phyloP scores from a whole-genome alignment of 352 stramenopile species.

The Pythium insidiosum region DNA sequence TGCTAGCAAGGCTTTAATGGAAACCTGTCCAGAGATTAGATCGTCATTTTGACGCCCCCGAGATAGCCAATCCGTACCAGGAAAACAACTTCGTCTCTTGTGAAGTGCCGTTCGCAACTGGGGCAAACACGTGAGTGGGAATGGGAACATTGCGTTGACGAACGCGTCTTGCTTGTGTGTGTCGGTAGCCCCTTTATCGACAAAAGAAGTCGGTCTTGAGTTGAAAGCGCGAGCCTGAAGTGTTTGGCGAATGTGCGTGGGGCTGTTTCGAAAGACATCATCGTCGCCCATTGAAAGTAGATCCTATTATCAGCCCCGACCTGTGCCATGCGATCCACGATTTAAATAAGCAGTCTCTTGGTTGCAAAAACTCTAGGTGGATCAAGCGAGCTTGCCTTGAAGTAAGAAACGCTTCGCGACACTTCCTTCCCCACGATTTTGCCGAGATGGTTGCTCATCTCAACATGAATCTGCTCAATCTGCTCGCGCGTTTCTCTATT shows the following conservation, averaged over 20 bases:
- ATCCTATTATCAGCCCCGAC: slow-evolving; percentile 48
- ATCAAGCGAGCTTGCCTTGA: slow-evolving; percentile 46
- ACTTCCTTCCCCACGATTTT: slow-evolving; percentile 60
- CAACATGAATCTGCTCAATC: slow-evolving; percentile 48
- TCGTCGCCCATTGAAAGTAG: slow-evolving; percentile 63
- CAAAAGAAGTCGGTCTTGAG: slow-evolving; percentile 12
- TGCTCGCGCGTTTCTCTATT: slow-evolving; percentile 31
- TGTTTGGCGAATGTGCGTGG: slow-evolving; percentile 35
- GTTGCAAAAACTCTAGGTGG: too few species aligned
- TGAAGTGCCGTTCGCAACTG: not conserved
- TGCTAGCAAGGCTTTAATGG: not conserved
- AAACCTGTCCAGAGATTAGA: not conserved
- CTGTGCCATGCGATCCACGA: slow-evolving; percentile 11
- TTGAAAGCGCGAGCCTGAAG: slow-evolving; percentile 26
- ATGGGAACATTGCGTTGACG: not conserved
- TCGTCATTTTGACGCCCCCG: not conserved
- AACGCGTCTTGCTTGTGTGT: not conserved
- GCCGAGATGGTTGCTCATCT: slow-evolving; percentile 48
- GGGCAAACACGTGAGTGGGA: slow-evolving; percentile 4
- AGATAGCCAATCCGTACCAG: slow-evolving; percentile 3
- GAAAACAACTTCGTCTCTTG: slow-evolving; percentile 4
- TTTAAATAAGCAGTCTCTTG: not conserved
- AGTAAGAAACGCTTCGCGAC: slow-evolving; percentile 45
- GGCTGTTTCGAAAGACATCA: slow-evolving; percentile 50
- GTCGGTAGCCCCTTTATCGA: not conserved